A percentile compares a stretch with the other conserved stretches of the same genome.
phyloP scores from a whole-genome alignment of 1,284 basidiomycete genomes.

The Ustilago lituana region DNA sequence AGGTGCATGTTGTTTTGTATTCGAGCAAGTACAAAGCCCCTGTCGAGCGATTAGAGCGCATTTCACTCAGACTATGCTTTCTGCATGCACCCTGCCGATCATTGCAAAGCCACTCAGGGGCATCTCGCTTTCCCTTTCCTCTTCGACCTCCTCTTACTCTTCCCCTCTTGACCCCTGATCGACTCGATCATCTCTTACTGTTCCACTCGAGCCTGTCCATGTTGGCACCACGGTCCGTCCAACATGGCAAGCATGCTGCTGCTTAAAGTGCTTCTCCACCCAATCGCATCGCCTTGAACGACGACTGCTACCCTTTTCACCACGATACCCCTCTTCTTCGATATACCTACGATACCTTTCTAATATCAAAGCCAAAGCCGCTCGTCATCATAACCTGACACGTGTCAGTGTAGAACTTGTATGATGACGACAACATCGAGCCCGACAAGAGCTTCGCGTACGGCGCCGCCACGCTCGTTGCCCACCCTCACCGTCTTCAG shows the following conservation, averaged over 20 bases:
- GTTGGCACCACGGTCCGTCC: too few relatives aligned
- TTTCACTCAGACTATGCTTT: not conserved
- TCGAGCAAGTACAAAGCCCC: not conserved
- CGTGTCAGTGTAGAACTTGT: too few relatives aligned
- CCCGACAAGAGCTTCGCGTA: not conserved
- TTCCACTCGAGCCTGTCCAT: too few relatives aligned
- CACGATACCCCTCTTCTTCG: too few relatives aligned
- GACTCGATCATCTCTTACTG: conserved; percentile 1
- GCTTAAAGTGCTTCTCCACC: too few relatives aligned
- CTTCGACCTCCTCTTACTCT: not conserved
- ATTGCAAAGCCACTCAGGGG: conserved; percentile 25
- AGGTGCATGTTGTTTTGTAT: not conserved
- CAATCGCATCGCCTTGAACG: too few relatives aligned
- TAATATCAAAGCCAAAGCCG: too few relatives aligned
- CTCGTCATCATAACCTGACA: too few relatives aligned
- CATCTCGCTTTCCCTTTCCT: not conserved
- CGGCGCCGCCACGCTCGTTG: conserved; percentile 11
- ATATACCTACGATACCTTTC: too few relatives aligned
- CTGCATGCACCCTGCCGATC: conserved; percentile 34
- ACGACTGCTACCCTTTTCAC: too few relatives aligned
- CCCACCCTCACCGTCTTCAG: conserved; percentile 40
- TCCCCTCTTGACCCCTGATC: not conserved
- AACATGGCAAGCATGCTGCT: too few relatives aligned
- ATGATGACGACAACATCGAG: not conserved
- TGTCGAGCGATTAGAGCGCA: not conserved